Conservation (phyloP, 2,329 filamentous ascomycete genomes). For the Emericellopsis cladophorae region DNA sequence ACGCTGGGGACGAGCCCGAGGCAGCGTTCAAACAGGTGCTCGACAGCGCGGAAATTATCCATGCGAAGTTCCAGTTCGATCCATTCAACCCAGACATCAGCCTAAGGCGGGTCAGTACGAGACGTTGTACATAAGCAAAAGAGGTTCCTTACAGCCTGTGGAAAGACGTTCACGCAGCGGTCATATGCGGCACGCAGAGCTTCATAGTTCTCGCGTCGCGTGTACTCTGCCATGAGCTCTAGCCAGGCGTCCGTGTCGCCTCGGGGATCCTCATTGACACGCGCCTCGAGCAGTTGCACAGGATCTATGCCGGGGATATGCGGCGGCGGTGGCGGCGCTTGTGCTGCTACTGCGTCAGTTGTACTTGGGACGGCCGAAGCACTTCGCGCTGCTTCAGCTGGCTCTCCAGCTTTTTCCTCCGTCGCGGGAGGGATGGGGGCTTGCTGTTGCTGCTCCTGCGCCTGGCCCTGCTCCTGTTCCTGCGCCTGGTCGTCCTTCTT, state of each 20-base stretch:
- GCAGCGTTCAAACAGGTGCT: slow-evolving; percentile 71
- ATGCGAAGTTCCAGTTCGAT: slow-evolving; percentile 80
- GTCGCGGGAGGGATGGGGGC: too few relatives aligned
- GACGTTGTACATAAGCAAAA: neutral
- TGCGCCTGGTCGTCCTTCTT: slow-evolving; percentile 5
- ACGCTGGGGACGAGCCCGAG: slow-evolving; percentile 72
- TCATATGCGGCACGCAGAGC: slow-evolving; percentile 72
- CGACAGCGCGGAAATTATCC: slow-evolving; percentile 69
- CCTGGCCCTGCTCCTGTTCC: neutral
- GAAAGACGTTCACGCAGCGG: slow-evolving; percentile 78
- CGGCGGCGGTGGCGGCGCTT: slow-evolving; percentile 15
- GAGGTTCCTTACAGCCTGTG: slow-evolving; percentile 63
- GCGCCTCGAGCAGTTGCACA: slow-evolving; percentile 73
- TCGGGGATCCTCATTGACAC: slow-evolving; percentile 82
- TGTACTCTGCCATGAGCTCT: slow-evolving; percentile 72
- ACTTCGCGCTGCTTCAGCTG: slow-evolving; percentile 7
- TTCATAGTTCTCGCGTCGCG: slow-evolving; percentile 68
- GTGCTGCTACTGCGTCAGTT: slow-evolving; percentile 12
- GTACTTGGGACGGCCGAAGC: slow-evolving; percentile 5
- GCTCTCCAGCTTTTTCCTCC: neutral
- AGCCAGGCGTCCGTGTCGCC: slow-evolving; percentile 91
- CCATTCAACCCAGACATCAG: slow-evolving; percentile 82
- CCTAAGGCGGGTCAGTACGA: slow-evolving; percentile 36
- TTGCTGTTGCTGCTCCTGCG: neutral
- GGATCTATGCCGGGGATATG: slow-evolving; percentile 44